phyloP scores from a whole-genome alignment of 345 rosid genomes.

The Syzygium jambos region DNA sequence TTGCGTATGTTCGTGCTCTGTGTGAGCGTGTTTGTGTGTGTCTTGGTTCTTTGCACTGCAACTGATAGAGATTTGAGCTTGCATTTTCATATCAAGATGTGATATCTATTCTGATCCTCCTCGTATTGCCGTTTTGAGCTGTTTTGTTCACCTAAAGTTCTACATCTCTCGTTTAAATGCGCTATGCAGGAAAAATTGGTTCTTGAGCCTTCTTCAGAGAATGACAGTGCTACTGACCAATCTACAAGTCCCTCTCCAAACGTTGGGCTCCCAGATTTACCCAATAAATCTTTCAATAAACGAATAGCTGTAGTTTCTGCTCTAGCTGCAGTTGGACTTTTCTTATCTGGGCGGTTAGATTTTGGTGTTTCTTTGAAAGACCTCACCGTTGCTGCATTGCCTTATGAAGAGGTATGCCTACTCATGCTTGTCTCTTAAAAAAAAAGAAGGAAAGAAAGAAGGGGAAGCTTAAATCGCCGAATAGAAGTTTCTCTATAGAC shows the following conservation, averaged over 20 bases:
- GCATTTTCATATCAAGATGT: background rate
- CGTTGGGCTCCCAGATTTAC: conserved; percentile 45
- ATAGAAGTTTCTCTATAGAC: background rate
- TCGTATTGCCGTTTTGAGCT: background rate
- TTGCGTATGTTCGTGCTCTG: background rate
- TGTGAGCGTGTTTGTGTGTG: background rate
- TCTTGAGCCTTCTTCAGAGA: conserved; percentile 18
- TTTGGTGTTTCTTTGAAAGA: conserved; percentile 77
- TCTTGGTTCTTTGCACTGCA: background rate
- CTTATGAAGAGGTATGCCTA: conserved; percentile 57
- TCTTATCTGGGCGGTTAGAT: conserved; percentile 52
- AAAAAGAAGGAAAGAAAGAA: no score
- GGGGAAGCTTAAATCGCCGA: background rate
- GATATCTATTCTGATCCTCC: background rate
- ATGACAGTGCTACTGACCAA: conserved; percentile 1
- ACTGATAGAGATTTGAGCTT: background rate
- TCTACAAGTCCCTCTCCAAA: conserved; percentile 15
- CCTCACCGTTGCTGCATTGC: conserved; percentile 56
- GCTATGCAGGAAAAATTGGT: conserved; percentile 39
- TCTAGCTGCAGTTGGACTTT: conserved; percentile 49
- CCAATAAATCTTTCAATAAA: conserved; percentile 47
- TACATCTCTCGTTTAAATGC: background rate
- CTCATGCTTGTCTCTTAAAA: background rate
- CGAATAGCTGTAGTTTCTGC: conserved; percentile 44
- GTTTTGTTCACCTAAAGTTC: background rate